Base-by-base conservation (phyloP, 148 eudicot genomes). In the Fagopyrum tataricum region DNA sequence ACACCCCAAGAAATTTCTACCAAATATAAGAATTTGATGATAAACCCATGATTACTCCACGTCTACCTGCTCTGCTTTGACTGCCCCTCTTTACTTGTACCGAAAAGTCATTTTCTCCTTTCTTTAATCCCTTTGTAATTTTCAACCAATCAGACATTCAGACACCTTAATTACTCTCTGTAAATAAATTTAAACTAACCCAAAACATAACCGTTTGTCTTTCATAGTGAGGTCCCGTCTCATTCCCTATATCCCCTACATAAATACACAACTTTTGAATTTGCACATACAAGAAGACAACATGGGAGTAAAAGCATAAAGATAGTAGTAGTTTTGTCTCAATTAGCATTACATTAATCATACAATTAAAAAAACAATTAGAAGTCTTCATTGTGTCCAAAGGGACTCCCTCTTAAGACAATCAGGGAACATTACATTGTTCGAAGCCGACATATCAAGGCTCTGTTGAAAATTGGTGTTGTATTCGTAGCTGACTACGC, bases 381-480 rank as follows among this genome's bases (percentile, higher is more conserved):
- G 8, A 18, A 31, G 18, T 4, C 20, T 61, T 18, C 53, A 41
- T 81, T 78, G 87, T 67, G 90, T 85, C 96, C 96, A 92, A 37
- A 87, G 89, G 66, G 87, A 84, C 87, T 89, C 95, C 77, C 85
- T 84, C 83, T 88, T 92, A 3, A 81, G 84, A 78, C 91, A 88
- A 51, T 89, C 92, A 73, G 79, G 88, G 76, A 43, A 49, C 11
- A 89, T 79, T 67, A 82, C 86, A 77, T 64, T 77, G 64, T 64
- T 85, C 59, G 73, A n/a, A 26, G 59, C 59, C 24, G 81, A 74
- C 70, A 87, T 80, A 67, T 84, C 83, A 75, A 88, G 84, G 72
- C 78, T 75, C 24, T 84, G 77, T 48, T 81, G 90, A 7, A 86
- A 75, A 2, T 15, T 10, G 69, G 37, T 58, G 68, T 59, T 64